These are phyloP conservation scores for Sindora glabra DNA, from an alignment of 306 rosid genomes.

Conservation along the genomic window DNA sequence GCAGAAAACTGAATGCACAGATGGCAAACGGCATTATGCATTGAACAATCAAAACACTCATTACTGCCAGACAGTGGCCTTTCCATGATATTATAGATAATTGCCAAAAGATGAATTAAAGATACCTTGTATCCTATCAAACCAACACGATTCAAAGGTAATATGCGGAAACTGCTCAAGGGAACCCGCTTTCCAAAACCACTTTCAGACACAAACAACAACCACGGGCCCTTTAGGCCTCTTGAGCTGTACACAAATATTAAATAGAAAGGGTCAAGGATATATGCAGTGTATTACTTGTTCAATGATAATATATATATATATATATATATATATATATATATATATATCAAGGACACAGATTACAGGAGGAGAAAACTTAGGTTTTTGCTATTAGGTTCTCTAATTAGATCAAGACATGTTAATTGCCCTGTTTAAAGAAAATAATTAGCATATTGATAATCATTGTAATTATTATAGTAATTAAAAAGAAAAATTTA, in stretches of 20 bases:
- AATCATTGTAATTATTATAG: too few relatives aligned
- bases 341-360: too few relatives aligned
- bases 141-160: constrained; percentile 82
- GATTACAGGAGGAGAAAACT: too few relatives aligned
- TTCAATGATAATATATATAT: too few relatives aligned
- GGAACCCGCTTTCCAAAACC: constrained; percentile 97
- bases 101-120: neutral
- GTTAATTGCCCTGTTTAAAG: too few relatives aligned
- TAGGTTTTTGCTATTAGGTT: too few relatives aligned
- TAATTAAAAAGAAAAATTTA: too few relatives aligned
- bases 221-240: constrained; percentile 72
- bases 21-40: neutral
- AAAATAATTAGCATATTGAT: too few relatives aligned
- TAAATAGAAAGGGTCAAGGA: constrained; percentile 5
- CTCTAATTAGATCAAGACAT: too few relatives aligned
- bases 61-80: neutral
- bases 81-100: too few relatives aligned
- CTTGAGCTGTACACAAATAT: constrained; percentile 30
- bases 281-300: neutral
- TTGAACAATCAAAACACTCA: neutral
- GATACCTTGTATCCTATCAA: constrained; percentile 90
- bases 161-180: constrained; percentile 61
- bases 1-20: constrained; percentile 50
- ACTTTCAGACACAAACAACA: constrained; percentile 87
- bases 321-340: too few relatives aligned